phyloP scores from a whole-genome alignment of 2,329 filamentous ascomycete genomes.

The Rhynchosporium graminicola region DNA sequence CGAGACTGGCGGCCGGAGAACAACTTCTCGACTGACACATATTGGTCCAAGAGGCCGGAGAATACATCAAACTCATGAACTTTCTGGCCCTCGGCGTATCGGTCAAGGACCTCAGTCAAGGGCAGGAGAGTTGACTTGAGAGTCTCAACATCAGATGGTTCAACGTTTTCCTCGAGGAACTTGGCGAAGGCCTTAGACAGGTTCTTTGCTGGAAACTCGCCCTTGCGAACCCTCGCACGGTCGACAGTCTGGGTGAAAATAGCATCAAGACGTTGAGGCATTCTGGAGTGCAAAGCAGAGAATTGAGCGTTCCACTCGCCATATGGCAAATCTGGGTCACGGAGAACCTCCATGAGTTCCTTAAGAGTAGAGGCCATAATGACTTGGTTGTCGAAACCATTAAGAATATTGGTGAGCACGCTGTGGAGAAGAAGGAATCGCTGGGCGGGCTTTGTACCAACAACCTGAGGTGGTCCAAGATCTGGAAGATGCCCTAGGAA shows the following conservation, averaged over 20 bases:
- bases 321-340: constrained; percentile 87
- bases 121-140: constrained; percentile 74
- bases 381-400: constrained; percentile 95
- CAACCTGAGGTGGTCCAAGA: constrained; percentile 80
- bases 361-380: constrained; percentile 88
- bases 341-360: constrained; percentile 86
- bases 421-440: constrained; percentile 75
- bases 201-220: constrained; percentile 90
- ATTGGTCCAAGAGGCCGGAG: constrained; percentile 74
- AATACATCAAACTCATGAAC: constrained; percentile 85
- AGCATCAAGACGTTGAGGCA: constrained; percentile 89
- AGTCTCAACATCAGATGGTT: constrained; percentile 69
- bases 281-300: constrained; percentile 93
- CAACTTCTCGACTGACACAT: constrained; percentile 79
- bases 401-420: constrained; percentile 83
- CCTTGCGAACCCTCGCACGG: constrained; percentile 71
- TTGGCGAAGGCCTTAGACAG: constrained; percentile 80
- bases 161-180: constrained; percentile 86
- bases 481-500: constrained; percentile 90
- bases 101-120: constrained; percentile 73
- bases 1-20: constrained; percentile 84
- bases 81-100: constrained; percentile 87
- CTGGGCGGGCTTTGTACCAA: constrained; percentile 90
- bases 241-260: constrained; percentile 85
- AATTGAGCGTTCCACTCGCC: constrained; percentile 96